These are phyloP conservation scores for Fomitopsis pulvina DNA, from an alignment of 768 basidiomycete species.

Conservation along the genomic window DNA sequence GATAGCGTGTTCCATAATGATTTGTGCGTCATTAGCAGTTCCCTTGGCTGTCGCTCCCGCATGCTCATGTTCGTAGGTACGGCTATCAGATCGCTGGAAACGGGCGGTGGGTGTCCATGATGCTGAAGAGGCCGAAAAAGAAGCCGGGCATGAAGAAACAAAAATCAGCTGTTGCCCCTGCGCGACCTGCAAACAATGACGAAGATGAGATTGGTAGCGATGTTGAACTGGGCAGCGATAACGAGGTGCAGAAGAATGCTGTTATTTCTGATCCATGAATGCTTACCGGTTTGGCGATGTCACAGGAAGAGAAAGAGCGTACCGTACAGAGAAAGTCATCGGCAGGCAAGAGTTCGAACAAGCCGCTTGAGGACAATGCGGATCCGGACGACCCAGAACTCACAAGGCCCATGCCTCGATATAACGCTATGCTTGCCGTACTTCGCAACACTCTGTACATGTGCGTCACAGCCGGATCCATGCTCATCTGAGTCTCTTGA, in stretches of 20 bases:
- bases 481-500: neutral
- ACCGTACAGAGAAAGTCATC: neutral
- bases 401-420: slow-evolving; percentile 63
- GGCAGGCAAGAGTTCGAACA: neutral
- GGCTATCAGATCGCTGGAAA: slow-evolving; percentile 71
- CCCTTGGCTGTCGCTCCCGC: neutral
- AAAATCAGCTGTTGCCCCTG: slow-evolving; percentile 13
- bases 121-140: slow-evolving; percentile 59
- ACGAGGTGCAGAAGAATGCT: slow-evolving; percentile 4
- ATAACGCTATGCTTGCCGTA: slow-evolving; percentile 86
- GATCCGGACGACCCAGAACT: slow-evolving; percentile 59
- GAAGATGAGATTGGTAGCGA: slow-evolving; percentile 14
- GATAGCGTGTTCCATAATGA: slow-evolving; percentile 88
- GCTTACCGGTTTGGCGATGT: too few species aligned
- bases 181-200: slow-evolving; percentile 12
- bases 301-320: neutral
- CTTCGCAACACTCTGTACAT: slow-evolving; percentile 82
- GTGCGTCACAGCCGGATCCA: slow-evolving; percentile 34
- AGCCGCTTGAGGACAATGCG: slow-evolving; percentile 24
- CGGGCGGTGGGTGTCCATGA: slow-evolving; percentile 74
- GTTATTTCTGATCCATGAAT: neutral
- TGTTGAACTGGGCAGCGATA: slow-evolving; percentile 16
- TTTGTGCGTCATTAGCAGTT: slow-evolving; percentile 39
- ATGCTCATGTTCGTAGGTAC: slow-evolving; percentile 39
- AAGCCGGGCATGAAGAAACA: slow-evolving; percentile 45